Evolutionary conservation across 2,329 filamentous ascomycete genomes (phyloP).

Genomic region (Hirsutella minnesotensis): DNA sequence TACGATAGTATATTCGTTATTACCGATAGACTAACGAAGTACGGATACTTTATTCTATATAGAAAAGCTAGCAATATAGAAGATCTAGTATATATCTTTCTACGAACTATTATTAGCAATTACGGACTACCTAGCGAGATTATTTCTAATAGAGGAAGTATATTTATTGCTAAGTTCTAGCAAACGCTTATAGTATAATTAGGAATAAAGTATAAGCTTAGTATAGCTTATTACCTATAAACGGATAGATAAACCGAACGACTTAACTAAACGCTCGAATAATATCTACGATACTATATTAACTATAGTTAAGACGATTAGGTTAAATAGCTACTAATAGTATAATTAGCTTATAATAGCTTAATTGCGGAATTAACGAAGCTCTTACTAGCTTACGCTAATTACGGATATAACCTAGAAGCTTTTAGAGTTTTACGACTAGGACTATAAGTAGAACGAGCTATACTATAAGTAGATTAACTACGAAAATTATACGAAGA

Average conservation of each 20-base stretch:
- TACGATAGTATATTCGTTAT: not conserved
- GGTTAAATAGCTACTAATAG: not conserved
- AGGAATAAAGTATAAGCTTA: not conserved
- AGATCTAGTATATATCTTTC: not conserved
- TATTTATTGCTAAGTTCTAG: not conserved
- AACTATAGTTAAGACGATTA: not conserved
- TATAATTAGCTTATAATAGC: not conserved
- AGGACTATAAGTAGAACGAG: constrained; percentile 1
- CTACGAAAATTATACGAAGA: not conserved
- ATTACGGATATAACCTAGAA: not conserved
- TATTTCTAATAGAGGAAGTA: not conserved
- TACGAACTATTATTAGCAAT: not conserved
- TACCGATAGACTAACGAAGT: not conserved
- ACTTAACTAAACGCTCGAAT: constrained; percentile 1
- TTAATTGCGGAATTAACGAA: not conserved
- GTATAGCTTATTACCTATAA: not conserved
- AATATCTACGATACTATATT: not conserved
- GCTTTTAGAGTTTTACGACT: not conserved
- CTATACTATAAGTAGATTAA: not conserved
- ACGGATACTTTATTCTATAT: not conserved
- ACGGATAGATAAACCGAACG: not conserved
- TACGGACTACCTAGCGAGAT: not conserved
- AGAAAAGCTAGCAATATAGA: not conserved
- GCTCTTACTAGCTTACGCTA: not conserved
- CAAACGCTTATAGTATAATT: not conserved